Evolutionary conservation across 805 yeast genomes (phyloP), one percentile per base, ranked within the genome.

Genomic region (Lachancea kluyveri): DNA sequence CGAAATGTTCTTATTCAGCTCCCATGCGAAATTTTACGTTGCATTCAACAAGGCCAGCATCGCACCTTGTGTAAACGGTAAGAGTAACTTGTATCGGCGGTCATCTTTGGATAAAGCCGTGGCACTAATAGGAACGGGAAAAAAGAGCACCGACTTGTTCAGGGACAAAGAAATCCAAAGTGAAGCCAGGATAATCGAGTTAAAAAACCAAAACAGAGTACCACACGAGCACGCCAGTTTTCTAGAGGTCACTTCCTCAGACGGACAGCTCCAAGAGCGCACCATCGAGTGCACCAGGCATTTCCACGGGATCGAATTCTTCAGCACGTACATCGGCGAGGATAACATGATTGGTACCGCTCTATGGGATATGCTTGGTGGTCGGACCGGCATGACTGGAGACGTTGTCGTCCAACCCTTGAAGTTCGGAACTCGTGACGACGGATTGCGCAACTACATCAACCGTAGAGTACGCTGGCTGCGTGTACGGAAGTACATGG

Each of bases 1-100:
- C 58, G 94, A 86, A 56, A 77, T 84, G 83, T 86, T 85, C 52
- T 60, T 86, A 46, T 67, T 79, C 31, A 79, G 95, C 1, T 74
- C 94, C 1, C 96, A 86, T 59, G 76, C 88, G 31, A 84, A 84
- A 58, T 85, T 87, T 54, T 86, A 86, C 54, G 76, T 78, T 5
- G 77, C 85, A 19, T 74, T 86, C 49, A 86, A 86, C 52, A 74
- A 76, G 38, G 60, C 79, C 7, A 72, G 79, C 4, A 57, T 83
- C 20, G 94, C 94, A 0, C 94, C 95, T 0, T 86, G 96, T 57
- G 92, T 86, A 25, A 86, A 82, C 64, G 96, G 96, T 7, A 86
- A 87, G 51, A 81, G 92, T 6, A 86, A 86, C 48, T 44, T 86
- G 31, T 87, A 82, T 54, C 64, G 88, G 13, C 65, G 74, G 26